Conservation (phyloP, 2,329 filamentous ascomycete genomes). For the Macrophomina tecta region DNA sequence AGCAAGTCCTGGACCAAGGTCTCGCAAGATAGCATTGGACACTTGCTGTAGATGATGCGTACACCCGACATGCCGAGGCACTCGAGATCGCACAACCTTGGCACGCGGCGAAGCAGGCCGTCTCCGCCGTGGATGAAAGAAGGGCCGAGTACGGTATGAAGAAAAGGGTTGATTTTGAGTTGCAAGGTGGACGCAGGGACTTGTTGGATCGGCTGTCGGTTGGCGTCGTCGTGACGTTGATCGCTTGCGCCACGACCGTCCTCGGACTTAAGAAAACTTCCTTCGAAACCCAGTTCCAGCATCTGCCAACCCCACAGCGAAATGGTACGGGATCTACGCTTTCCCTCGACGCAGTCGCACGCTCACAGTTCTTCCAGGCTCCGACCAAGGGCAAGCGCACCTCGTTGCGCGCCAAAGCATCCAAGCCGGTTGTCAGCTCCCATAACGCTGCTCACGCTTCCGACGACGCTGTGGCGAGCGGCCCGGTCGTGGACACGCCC, state of each 20-base stretch:
- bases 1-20: too few relatives aligned
- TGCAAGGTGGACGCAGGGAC: constrained; percentile 4
- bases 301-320: background rate
- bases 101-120: background rate
- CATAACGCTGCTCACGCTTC: background rate
- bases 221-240: constrained; percentile 11
- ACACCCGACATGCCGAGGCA: too few relatives aligned
- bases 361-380: constrained; percentile 34
- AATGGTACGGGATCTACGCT: constrained; percentile 3
- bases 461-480: constrained; percentile 45
- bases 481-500: constrained; percentile 42
- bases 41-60: too few relatives aligned
- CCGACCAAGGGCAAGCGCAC: constrained; percentile 45
- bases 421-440: constrained; percentile 29
- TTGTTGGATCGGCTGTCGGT: background rate
- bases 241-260: constrained; percentile 8
- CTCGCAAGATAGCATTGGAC: too few relatives aligned
- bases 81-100: background rate
- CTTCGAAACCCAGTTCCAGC: constrained; percentile 2
- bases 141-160: background rate
- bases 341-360: background rate
- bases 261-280: constrained; percentile 24
- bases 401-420: constrained; percentile 40
- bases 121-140: background rate
- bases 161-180: constrained; percentile 1